Evolutionary conservation across 495 filamentous ascomycete species (phyloP), one percentile per base, ranked within the genome.

Genomic region (Physcia stellaris): DNA sequence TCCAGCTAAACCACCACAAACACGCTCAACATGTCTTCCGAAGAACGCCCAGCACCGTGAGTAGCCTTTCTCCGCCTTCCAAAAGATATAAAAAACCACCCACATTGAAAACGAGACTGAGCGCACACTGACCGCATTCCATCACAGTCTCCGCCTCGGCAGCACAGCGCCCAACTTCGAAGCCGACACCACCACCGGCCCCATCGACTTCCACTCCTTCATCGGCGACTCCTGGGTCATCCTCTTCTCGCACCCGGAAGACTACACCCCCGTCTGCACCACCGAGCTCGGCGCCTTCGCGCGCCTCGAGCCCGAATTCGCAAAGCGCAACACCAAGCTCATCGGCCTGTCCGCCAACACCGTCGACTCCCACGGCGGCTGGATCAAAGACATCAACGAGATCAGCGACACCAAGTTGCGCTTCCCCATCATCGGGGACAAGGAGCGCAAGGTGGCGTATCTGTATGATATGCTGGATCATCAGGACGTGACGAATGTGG

Each of bases 341-440:
- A 94, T 98, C 49, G 90, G 90, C 45, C 74, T 98, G 45, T 90
- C 82, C 26, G 82, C 86, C 58, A 84, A 86, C 69, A 83, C 77
- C 32, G 49, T 78, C 42, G 66, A 68, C 46, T 70, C 67, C 47
- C 71, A 78, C 47, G 67, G 66, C 50, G 67, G 64, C 23, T 94
- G 88, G 87, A 86, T 94, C 68, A 80, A 83, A 68, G 92, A 98
- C 59, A 95, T 98, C 53, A 75, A 94, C 54, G 90, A 96, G 67
- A 78, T 96, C 49, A 75, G 77, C 32, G 80, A 79, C 51, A 79
- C 74, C 58, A 73, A 77, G 40, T 71, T 96, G 57, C 67, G 59
- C 23, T 98, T 96, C 73, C 90, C 92, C 56, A 95, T 98, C 64
- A 90, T 98, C 54, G 86, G 84, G 52, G 92, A 96, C 68, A 93